A percentile compares a stretch with the other conserved stretches of the same genome.
These are phyloP conservation scores for Starmerella floris DNA, from an alignment of 805 yeast genomes.

Conservation along the genomic window DNA sequence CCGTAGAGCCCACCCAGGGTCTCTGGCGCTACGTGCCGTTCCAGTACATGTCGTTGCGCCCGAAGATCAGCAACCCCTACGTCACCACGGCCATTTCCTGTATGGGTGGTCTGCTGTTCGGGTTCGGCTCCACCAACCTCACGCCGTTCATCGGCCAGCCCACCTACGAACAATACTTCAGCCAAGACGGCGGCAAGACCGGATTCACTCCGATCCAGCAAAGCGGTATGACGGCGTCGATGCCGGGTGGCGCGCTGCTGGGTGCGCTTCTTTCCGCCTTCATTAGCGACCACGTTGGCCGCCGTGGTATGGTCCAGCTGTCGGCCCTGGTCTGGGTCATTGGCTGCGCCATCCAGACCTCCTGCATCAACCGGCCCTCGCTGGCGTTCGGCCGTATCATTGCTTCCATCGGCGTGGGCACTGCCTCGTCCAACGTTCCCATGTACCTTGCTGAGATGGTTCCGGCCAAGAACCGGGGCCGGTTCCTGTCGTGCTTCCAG, in stretches of 20 bases:
- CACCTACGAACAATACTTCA: constrained; percentile 40
- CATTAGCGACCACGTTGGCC: constrained; percentile 41
- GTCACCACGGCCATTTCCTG: constrained; percentile 45
- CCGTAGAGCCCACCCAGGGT: constrained; percentile 6
- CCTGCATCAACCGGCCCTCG: constrained; percentile 30
- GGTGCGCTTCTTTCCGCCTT: constrained; percentile 43
- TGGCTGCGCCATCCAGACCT: constrained; percentile 41
- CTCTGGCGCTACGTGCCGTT: constrained; percentile 13
- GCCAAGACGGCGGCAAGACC: constrained; percentile 15
- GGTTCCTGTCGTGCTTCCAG: constrained; percentile 63
- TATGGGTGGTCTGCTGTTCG: constrained; percentile 60
- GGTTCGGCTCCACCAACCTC: constrained; percentile 68
- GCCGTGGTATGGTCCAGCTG: constrained; percentile 28
- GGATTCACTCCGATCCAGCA: constrained; percentile 34
- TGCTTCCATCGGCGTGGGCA: constrained; percentile 63
- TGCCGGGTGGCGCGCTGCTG: constrained; percentile 53
- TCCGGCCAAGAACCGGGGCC: constrained; percentile 45
- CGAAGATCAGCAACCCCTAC: constrained; percentile 35
- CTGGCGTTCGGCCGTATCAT: constrained; percentile 40
- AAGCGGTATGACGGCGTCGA: constrained; percentile 51
- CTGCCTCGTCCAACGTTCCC: constrained; percentile 55
- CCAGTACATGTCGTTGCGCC: constrained; percentile 16
- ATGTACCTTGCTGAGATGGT: constrained; percentile 42
- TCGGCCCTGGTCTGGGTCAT: constrained; percentile 35
- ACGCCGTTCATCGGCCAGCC: constrained; percentile 50